Evolutionary conservation across 1,284 basidiomycete species (phyloP), one percentile per base, ranked within the genome.

Genomic region (Ustilago hordei): DNA sequence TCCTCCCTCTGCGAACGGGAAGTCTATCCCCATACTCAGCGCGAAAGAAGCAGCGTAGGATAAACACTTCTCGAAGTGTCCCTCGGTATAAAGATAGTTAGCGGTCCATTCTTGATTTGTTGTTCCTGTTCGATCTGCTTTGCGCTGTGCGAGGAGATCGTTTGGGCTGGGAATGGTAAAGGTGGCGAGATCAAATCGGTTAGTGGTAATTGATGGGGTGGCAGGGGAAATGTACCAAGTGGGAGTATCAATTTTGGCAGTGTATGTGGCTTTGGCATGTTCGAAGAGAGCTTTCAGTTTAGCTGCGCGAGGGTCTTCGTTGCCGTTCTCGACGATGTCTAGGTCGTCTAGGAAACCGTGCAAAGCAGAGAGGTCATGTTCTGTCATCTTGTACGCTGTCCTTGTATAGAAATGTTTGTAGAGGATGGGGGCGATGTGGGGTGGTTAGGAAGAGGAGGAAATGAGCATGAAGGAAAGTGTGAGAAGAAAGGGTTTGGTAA

Each of bases 201-300:
- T 5, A 3, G 34, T 59, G 41, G 28, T 48, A 15, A 17, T 19
- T 5, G 35, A 35, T 17, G 71, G 28, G 4, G 59, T 19, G 12
- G 32, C 17, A 23, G 72, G 23, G 9, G 63, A 13, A 39, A 75
- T 61, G 39, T 55, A 77, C 62, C 69, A 69, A 2, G 63, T 63
- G 1, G 62, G 60, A 34, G 35, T 31, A 50, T 77, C 75, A 52
- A 77, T 69, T 50, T 69, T 72, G 43, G 69, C 75, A 5, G 62
- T 73, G 32, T 77, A 77, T 11, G 54, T 50, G 19, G 56, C 60
- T 50, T 66, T 72, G 7, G 75, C 75, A 7, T 65, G 55, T 38
- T 72, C 56, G 55, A 77, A 77, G n/a, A 72, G 66, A 2, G 75
- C 75, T 15, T 63, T 38, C 39, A 77, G 55, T 36, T 72, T 77